Evolutionary conservation across 2,329 filamentous ascomycete genomes (phyloP).

Genomic region (Penicillium sp.): DNA sequence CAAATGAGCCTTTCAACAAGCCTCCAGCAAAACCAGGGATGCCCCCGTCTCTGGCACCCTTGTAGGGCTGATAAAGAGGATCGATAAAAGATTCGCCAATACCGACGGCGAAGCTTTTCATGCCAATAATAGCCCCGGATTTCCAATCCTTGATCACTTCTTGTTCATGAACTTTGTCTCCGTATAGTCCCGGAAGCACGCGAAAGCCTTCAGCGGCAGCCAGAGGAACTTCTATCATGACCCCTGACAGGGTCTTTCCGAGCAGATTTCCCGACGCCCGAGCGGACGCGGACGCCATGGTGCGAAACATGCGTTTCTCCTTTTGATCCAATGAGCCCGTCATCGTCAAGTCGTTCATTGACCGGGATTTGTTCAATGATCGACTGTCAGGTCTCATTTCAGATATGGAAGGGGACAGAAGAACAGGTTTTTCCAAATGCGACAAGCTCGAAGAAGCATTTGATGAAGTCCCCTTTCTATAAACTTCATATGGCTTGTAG

Average conservation of each 20-base stretch:
- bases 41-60: slow-evolving; percentile 38
- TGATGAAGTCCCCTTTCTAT: background rate
- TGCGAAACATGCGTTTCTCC: too few species aligned
- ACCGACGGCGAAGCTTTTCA: slow-evolving; percentile 38
- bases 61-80: slow-evolving; percentile 34
- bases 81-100: slow-evolving; percentile 38
- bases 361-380: too few species aligned
- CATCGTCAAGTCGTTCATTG: too few species aligned
- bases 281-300: too few species aligned
- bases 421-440: too few species aligned
- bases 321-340: too few species aligned
- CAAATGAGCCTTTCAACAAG: slow-evolving; percentile 36
- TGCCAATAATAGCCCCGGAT: slow-evolving; percentile 3
- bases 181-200: slow-evolving; percentile 44
- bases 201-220: slow-evolving; percentile 41
- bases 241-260: slow-evolving; percentile 32
- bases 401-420: too few species aligned
- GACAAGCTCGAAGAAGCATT: background rate
- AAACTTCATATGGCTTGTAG: background rate
- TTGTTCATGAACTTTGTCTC: slow-evolving; percentile 39
- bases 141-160: slow-evolving; percentile 29
- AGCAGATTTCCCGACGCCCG: slow-evolving; percentile 18
- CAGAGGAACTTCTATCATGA: slow-evolving; percentile 41
- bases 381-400: too few species aligned
- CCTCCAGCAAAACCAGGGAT: slow-evolving; percentile 38